Evolutionary conservation across 1,284 basidiomycete genomes (phyloP).

Genomic region (Athelia psychrophila): DNA sequence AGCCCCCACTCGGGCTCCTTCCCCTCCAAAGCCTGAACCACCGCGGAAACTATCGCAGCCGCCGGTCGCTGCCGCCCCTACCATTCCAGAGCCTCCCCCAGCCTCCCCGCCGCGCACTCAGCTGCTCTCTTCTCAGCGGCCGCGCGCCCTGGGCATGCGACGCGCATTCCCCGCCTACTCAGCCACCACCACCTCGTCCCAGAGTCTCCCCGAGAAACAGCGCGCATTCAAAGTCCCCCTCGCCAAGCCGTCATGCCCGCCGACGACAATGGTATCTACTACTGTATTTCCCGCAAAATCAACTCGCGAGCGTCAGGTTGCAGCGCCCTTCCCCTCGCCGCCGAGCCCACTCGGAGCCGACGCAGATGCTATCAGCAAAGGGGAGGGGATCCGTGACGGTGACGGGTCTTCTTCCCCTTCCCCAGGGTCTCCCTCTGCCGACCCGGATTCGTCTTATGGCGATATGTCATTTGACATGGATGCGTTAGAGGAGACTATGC

Average conservation of each 20-base stretch:
- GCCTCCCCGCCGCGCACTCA: background rate
- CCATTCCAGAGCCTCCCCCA: background rate
- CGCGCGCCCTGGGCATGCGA: background rate
- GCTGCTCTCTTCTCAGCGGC: background rate
- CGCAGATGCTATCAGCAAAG: background rate
- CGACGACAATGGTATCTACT: background rate
- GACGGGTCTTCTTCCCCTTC: conserved; percentile 4
- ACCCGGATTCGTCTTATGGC: conserved; percentile 34
- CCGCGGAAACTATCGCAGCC: background rate
- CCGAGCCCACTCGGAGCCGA: background rate
- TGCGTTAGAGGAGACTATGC: conserved; percentile 36
- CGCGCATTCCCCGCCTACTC: background rate
- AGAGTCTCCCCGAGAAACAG: background rate
- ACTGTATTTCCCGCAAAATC: background rate
- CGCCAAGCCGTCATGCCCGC: background rate
- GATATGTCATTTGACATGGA: conserved; percentile 36
- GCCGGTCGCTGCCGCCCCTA: background rate
- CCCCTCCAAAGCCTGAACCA: background rate
- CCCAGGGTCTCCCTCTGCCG: conserved; percentile 17
- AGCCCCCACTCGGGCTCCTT: background rate
- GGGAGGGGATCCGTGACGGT: background rate
- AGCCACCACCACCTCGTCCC: background rate
- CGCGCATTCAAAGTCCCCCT: background rate
- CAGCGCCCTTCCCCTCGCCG: background rate
- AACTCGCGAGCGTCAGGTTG: background rate